Percentiles rank a stretch among this genome's conserved stretches.
phyloP scores from a whole-genome alignment of 495 filamentous ascomycete species.

The Articulospora tetracladia region DNA sequence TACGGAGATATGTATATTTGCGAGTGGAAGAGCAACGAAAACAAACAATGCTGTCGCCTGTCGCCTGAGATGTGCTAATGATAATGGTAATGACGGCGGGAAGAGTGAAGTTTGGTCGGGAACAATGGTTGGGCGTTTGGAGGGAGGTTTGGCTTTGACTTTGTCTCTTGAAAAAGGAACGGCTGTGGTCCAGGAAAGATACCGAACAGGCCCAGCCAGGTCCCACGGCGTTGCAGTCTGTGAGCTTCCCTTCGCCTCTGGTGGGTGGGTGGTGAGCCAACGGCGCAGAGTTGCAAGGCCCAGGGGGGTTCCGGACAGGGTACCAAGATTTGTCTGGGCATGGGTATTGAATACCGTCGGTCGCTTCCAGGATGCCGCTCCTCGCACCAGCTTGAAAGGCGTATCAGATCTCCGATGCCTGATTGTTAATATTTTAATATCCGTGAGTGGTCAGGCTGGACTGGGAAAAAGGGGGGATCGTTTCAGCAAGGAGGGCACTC shows the following conservation, averaged over 20 bases:
- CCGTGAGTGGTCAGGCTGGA: constrained; percentile 1
- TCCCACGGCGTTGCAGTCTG: not conserved
- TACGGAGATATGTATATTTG: no score
- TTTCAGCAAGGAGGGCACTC: not conserved
- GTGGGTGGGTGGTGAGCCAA: not conserved
- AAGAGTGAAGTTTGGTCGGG: not conserved
- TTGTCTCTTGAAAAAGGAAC: not conserved
- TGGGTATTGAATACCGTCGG: constrained; percentile 3
- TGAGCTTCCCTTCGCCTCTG: not conserved
- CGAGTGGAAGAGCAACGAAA: no score
- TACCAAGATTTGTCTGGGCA: not conserved
- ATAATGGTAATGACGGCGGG: not conserved
- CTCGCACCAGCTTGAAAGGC: constrained; percentile 9
- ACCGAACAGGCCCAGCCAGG: not conserved
- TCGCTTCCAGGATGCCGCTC: constrained; percentile 16
- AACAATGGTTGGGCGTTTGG: not conserved
- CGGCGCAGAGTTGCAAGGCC: not conserved
- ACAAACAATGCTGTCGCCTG: no score
- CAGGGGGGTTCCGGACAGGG: not conserved
- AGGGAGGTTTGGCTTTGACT: not conserved
- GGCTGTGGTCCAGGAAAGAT: not conserved
- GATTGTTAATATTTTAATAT: constrained; percentile 10
- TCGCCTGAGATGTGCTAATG: not conserved
- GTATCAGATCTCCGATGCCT: constrained; percentile 18
- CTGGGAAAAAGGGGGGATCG: not conserved